A percentile compares a stretch with the other conserved stretches of the same genome.
phyloP scores from a whole-genome alignment of 352 stramenopile genomes.

The Phytophthora ramorum region DNA sequence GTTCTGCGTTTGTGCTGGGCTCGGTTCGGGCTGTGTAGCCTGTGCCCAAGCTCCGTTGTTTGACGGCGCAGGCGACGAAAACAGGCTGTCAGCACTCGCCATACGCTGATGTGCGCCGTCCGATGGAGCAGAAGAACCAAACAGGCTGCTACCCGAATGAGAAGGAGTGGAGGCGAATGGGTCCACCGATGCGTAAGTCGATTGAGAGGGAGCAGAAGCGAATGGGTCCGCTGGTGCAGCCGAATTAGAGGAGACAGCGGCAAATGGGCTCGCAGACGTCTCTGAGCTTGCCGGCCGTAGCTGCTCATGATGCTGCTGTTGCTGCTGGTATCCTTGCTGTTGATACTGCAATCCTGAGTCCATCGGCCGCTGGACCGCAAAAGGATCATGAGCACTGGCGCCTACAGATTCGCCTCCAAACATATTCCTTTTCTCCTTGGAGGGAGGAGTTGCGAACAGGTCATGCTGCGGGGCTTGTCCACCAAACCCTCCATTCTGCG shows the following conservation, averaged over 20 bases:
- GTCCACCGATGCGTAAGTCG: constrained; percentile 10
- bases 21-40: constrained; percentile 16
- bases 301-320: constrained; percentile 13
- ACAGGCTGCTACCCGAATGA: constrained; percentile 22
- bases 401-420: constrained; percentile 4
- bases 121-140: constrained; percentile 20
- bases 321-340: constrained; percentile 1
- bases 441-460: constrained; percentile 7
- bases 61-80: constrained; percentile 29
- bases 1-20: constrained; percentile 35
- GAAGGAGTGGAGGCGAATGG: constrained; percentile 16
- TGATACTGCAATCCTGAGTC: constrained; percentile 6
- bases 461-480: constrained; percentile 6
- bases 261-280: constrained; percentile 8
- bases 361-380: constrained; percentile 15
- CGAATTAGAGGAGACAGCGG: neutral
- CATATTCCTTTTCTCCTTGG: constrained; percentile 23
- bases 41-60: constrained; percentile 26
- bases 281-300: constrained; percentile 7
- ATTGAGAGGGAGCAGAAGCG: constrained; percentile 7
- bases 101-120: constrained; percentile 20
- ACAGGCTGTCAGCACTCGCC: constrained; percentile 38
- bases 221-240: constrained; percentile 21
- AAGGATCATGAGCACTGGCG: constrained; percentile 21
- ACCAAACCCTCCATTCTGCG: constrained; percentile 16